Evolutionary conservation across 2,329 filamentous ascomycete genomes (phyloP).

Genomic region (Teratosphaeria epicoccoides): DNA sequence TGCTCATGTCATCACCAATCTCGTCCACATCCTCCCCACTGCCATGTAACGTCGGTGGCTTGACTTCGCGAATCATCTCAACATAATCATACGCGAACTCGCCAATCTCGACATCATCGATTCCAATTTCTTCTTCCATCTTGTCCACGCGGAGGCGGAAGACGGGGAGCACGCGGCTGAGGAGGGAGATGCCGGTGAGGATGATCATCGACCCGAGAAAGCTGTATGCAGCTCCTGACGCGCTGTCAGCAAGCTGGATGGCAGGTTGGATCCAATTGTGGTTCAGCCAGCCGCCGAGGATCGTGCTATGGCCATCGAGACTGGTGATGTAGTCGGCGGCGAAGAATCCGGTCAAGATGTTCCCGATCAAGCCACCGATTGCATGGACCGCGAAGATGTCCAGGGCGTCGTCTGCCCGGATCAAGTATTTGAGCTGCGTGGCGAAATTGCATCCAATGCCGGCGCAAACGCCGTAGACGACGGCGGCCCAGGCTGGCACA

Average conservation of each 20-base stretch:
- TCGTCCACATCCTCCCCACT: constrained; percentile 2
- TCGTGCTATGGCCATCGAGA: constrained; percentile 59
- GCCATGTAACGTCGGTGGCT: constrained; percentile 10
- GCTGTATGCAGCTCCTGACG: constrained; percentile 65
- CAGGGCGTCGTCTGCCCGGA: constrained; percentile 71
- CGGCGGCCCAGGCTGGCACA: constrained; percentile 74
- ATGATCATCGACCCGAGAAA: constrained; percentile 45
- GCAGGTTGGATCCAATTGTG: constrained; percentile 72
- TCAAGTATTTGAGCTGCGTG: constrained; percentile 78
- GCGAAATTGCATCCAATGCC: constrained; percentile 76
- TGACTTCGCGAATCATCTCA: constrained; percentile 64
- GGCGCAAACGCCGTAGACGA: constrained; percentile 67
- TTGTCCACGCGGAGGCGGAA: constrained; percentile 63
- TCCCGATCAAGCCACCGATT: constrained; percentile 67
- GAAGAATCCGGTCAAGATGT: constrained; percentile 70
- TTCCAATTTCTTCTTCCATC: constrained; percentile 72
- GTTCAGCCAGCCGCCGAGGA: constrained; percentile 72
- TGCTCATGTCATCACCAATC: constrained; percentile 6
- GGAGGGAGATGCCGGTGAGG: constrained; percentile 52
- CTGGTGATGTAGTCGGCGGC: constrained; percentile 75
- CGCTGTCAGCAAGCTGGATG: constrained; percentile 73
- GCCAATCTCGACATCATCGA: constrained; percentile 80
- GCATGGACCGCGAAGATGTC: constrained; percentile 78
- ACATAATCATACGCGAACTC: constrained; percentile 96
- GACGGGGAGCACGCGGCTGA: constrained; percentile 69